A percentile compares a stretch with the other conserved stretches of the same genome.
Evolutionary conservation across 306 rosid species (phyloP).

Genomic region (Oxytropis ochrocephala): DNA sequence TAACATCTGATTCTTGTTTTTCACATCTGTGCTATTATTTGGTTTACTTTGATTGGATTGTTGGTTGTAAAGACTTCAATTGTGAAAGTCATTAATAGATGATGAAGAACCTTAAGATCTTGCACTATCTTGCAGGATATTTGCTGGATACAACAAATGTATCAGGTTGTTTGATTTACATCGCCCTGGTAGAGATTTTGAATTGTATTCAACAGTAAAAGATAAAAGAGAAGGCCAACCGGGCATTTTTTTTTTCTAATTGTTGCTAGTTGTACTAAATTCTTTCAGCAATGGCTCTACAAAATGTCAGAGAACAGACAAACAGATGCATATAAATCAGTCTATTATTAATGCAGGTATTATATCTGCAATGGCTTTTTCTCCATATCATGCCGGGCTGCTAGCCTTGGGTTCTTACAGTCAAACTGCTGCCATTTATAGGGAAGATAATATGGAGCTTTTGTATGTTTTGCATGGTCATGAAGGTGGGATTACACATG

Average conservation of each 20-base stretch:
- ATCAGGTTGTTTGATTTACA: slow-evolving; percentile 91
- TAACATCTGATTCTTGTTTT: slow-evolving; percentile 13
- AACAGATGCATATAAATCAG: slow-evolving; percentile 5
- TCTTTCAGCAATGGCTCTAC: neutral
- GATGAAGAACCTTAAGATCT: neutral
- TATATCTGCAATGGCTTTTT: slow-evolving; percentile 84
- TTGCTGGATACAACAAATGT: slow-evolving; percentile 91
- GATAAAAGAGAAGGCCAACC: slow-evolving; percentile 90
- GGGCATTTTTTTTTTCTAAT: slow-evolving; percentile 37
- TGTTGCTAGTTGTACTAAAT: neutral
- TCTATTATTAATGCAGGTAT: slow-evolving; percentile 49
- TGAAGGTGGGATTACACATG: slow-evolving; percentile 98
- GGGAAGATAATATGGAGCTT: slow-evolving; percentile 88
- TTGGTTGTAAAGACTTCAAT: neutral
- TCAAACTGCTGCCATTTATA: slow-evolving; percentile 79
- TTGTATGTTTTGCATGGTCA: slow-evolving; percentile 89
- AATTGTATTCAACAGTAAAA: slow-evolving; percentile 59
- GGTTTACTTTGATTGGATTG: neutral
- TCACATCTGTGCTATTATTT: neutral
- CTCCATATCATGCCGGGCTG: slow-evolving; percentile 79
- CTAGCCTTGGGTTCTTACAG: slow-evolving; percentile 88
- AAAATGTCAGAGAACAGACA: neutral
- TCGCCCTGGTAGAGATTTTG: slow-evolving; percentile 91
- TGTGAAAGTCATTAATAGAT: neutral
- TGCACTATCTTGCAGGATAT: slow-evolving; percentile 53